These are phyloP conservation scores for Leonotis leonurus DNA, from an alignment of 257 asterid species.

Conservation along the genomic window DNA sequence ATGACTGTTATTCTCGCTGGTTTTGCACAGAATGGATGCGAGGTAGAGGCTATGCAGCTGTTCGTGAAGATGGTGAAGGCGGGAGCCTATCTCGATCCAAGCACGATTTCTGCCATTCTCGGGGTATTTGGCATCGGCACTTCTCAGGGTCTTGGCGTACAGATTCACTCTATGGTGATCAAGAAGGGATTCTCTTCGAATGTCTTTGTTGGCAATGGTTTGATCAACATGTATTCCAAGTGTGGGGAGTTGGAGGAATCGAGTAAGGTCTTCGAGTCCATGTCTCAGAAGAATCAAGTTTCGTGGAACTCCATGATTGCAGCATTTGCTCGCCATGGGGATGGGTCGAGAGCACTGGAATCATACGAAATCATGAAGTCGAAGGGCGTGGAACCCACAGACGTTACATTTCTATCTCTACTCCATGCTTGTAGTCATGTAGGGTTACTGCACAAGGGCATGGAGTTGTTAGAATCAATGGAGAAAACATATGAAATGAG, in stretches of 20 bases:
- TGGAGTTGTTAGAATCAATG: conserved; percentile 63
- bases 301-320: conserved; percentile 88
- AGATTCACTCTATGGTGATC: conserved; percentile 58
- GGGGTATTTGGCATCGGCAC: conserved; percentile 49
- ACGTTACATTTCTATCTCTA: conserved; percentile 69
- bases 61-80: conserved; percentile 55
- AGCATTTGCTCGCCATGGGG: conserved; percentile 82
- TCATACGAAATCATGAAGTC: conserved; percentile 50
- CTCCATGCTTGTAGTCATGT: conserved; percentile 86
- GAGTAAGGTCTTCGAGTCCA: conserved; percentile 32
- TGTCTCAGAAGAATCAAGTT: conserved; percentile 50
- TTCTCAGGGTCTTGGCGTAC: conserved; percentile 61
- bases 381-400: conserved; percentile 45
- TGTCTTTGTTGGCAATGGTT: conserved; percentile 54
- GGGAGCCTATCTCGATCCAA: conserved; percentile 49
- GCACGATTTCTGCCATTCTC: conserved; percentile 61
- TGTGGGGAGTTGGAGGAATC: conserved; percentile 67
- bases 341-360: conserved; percentile 43
- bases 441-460: conserved; percentile 55
- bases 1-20: conserved; percentile 67
- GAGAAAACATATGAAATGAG: conserved; percentile 33
- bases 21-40: conserved; percentile 67
- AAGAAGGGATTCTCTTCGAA: conserved; percentile 54
- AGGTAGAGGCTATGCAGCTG: conserved; percentile 63
- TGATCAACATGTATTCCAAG: conserved; percentile 83